Percentiles rank a stretch among this genome's conserved stretches.
Evolutionary conservation across 106 monocot genomes (phyloP).

Genomic region (Narthecium ossifragum): DNA sequence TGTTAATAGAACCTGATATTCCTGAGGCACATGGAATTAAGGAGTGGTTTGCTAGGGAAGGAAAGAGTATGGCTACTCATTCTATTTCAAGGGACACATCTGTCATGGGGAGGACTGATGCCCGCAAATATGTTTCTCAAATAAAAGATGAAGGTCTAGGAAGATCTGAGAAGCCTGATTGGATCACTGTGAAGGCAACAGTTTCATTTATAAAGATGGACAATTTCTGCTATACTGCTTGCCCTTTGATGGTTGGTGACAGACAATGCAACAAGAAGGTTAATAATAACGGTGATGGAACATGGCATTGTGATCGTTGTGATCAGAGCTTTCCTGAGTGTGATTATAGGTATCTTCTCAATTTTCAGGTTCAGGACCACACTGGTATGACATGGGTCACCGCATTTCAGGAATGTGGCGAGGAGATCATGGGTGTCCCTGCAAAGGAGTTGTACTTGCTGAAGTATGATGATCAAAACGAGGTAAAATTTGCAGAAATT

Average conservation of each 20-base stretch:
- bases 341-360: conserved; percentile 75
- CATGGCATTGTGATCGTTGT: conserved; percentile 84
- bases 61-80: conserved; percentile 34
- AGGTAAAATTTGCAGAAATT: conserved; percentile 59
- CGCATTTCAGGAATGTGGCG: conserved; percentile 76
- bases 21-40: conserved; percentile 44
- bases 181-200: conserved; percentile 62
- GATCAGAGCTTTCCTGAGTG: conserved; percentile 64
- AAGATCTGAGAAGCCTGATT: conserved; percentile 71
- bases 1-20: conserved; percentile 68
- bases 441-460: conserved; percentile 64
- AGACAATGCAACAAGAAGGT: conserved; percentile 86
- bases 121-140: conserved; percentile 59
- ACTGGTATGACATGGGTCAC: conserved; percentile 74
- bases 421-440: conserved; percentile 62
- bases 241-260: conserved; percentile 48
- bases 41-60: conserved; percentile 71
- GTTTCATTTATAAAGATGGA: conserved; percentile 62
- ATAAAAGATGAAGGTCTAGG: conserved; percentile 88
- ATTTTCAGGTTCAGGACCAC: conserved; percentile 85
- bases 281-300: conserved; percentile 87
- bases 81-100: conserved; percentile 54
- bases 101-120: conserved; percentile 39
- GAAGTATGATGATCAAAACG: conserved; percentile 78
- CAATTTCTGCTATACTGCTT: conserved; percentile 83